These are phyloP conservation scores for Globisporangium parvum DNA, from an alignment of 352 stramenopile genomes.

Conservation along the genomic window DNA sequence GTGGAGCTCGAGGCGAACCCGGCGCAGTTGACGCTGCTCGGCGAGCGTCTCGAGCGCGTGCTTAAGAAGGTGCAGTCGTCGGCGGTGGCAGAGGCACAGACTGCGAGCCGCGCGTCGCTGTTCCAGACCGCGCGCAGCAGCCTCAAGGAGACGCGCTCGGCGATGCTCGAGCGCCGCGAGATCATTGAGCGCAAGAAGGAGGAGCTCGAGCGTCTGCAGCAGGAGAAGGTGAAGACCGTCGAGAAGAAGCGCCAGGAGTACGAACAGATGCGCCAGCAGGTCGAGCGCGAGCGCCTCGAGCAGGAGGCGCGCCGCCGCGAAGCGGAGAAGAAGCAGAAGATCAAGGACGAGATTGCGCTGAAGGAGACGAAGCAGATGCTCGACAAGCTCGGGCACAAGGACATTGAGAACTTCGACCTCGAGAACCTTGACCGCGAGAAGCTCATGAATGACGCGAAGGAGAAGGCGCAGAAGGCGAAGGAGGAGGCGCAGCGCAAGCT, in stretches of 20 bases:
- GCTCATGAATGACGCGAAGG: slow-evolving; percentile 90
- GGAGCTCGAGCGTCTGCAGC: slow-evolving; percentile 91
- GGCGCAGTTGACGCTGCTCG: slow-evolving; percentile 63
- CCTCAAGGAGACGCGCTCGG: slow-evolving; percentile 71
- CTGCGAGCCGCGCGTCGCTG: slow-evolving; percentile 37
- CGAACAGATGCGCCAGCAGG: slow-evolving; percentile 58
- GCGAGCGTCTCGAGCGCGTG: slow-evolving; percentile 55
- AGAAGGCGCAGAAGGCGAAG: slow-evolving; percentile 93
- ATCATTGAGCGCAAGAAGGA: slow-evolving; percentile 97
- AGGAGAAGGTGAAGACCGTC: slow-evolving; percentile 88
- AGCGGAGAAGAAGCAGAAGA: slow-evolving; percentile 93
- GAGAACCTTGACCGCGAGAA: slow-evolving; percentile 78
- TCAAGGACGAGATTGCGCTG: slow-evolving; percentile 93
- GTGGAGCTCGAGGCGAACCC: slow-evolving; percentile 76
- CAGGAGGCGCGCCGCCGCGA: slow-evolving; percentile 83
- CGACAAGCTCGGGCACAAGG: slow-evolving; percentile 69
- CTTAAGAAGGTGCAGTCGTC: slow-evolving; percentile 43
- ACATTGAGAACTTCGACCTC: slow-evolving; percentile 62
- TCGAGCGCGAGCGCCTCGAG: slow-evolving; percentile 73
- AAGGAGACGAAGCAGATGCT: slow-evolving; percentile 86
- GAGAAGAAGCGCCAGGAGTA: slow-evolving; percentile 79
- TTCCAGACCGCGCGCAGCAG: slow-evolving; percentile 71
- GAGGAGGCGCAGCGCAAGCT: slow-evolving; percentile 93
- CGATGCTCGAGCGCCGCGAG: slow-evolving; percentile 87
- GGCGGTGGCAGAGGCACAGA: slow-evolving; percentile 8